A percentile compares a stretch with the other conserved stretches of the same genome.
These are phyloP conservation scores for Blastocystis hominis DNA, from an alignment of 352 stramenopile genomes.

Conservation along the genomic window DNA sequence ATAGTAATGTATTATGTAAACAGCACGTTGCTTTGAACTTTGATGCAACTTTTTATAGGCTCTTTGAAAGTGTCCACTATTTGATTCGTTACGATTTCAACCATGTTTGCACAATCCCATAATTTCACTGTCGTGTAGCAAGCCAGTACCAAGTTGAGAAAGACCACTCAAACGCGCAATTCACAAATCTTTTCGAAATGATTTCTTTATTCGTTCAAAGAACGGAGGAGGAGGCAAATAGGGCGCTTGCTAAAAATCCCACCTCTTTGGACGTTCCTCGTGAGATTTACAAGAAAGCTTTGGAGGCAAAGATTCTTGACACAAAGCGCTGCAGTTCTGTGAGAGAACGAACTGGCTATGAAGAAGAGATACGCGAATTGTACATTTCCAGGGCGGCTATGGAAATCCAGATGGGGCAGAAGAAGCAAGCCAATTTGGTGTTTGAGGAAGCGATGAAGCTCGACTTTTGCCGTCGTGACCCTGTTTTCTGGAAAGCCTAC, in stretches of 20 bases:
- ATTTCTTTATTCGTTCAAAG: constrained; percentile 15
- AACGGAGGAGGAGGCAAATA: neutral
- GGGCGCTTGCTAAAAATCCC: neutral
- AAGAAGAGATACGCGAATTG: constrained; percentile 24
- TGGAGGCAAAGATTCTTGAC: neutral
- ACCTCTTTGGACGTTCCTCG: neutral
- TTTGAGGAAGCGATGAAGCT: constrained; percentile 23
- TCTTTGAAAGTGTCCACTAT: too few relatives aligned
- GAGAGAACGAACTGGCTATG: neutral
- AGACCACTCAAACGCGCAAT: too few relatives aligned
- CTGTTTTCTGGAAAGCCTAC: constrained; percentile 42
- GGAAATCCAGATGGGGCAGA: constrained; percentile 36
- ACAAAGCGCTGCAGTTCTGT: neutral
- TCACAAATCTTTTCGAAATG: neutral
- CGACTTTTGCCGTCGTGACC: neutral
- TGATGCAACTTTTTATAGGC: too few relatives aligned
- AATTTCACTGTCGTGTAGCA: too few relatives aligned
- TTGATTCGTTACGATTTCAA: too few relatives aligned
- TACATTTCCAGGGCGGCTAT: constrained; percentile 49
- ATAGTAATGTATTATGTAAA: too few relatives aligned
- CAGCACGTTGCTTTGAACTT: too few relatives aligned
- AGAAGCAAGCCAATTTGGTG: constrained; percentile 37
- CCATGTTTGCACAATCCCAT: too few relatives aligned
- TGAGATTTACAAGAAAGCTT: neutral
- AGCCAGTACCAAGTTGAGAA: too few relatives aligned